phyloP scores from a whole-genome alignment of 768 basidiomycete genomes.

The Pisolithus orientalis region DNA sequence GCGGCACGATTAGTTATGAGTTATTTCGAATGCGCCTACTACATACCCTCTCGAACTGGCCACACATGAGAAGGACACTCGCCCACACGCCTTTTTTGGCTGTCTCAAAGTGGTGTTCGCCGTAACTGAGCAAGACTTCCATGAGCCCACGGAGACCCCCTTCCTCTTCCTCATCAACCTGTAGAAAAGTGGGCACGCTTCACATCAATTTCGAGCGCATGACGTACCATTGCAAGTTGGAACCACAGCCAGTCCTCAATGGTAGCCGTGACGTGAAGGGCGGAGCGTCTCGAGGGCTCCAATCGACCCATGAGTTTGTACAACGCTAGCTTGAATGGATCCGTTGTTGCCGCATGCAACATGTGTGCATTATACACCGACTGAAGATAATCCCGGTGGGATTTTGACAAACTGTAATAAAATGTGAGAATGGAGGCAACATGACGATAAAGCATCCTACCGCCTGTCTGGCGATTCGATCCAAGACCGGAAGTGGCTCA shows the following conservation, averaged over 20 bases:
- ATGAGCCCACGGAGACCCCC: slow-evolving; percentile 67
- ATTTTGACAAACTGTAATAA: slow-evolving; percentile 53
- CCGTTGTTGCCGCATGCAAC: slow-evolving; percentile 79
- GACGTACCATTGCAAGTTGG: slow-evolving; percentile 76
- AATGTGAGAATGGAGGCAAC: slow-evolving; percentile 2
- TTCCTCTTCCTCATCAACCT: slow-evolving; percentile 81
- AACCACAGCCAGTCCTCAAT: slow-evolving; percentile 99
- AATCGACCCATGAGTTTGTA: slow-evolving; percentile 95
- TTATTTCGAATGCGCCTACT: neutral
- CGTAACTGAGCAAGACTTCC: slow-evolving; percentile 72
- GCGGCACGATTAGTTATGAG: neutral
- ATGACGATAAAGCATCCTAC: slow-evolving; percentile 29
- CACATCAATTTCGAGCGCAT: neutral
- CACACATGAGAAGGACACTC: slow-evolving; percentile 80
- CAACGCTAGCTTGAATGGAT: slow-evolving; percentile 93
- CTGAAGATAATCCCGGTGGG: slow-evolving; percentile 75
- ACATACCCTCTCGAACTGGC: slow-evolving; percentile 87
- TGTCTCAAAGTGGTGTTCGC: slow-evolving; percentile 75
- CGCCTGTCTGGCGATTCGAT: slow-evolving; percentile 73
- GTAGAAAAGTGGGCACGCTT: slow-evolving; percentile 1
- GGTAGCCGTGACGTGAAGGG: slow-evolving; percentile 80
- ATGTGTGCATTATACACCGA: slow-evolving; percentile 82
- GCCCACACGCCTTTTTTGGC: slow-evolving; percentile 70
- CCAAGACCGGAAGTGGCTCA: slow-evolving; percentile 79
- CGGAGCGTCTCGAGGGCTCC: slow-evolving; percentile 73